phyloP scores from a whole-genome alignment of 768 basidiomycete species.

The Hericium rajendrae region DNA sequence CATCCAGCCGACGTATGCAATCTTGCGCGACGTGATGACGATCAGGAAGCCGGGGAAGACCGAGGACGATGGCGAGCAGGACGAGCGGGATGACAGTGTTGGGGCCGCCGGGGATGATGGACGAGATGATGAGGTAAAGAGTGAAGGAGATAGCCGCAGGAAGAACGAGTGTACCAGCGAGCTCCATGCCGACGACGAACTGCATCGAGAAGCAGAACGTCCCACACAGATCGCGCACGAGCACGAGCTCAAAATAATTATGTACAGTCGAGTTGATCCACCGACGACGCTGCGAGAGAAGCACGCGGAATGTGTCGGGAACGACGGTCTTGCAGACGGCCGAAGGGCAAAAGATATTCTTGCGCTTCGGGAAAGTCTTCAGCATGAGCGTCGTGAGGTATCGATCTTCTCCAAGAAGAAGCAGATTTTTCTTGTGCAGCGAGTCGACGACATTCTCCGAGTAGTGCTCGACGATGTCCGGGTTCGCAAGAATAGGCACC shows the following conservation, averaged over 20 bases:
- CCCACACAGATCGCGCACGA: conserved; percentile 96
- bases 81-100: conserved; percentile 86
- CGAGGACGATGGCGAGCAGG: conserved; percentile 87
- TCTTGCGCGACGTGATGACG: conserved; percentile 89
- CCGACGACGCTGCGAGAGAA: conserved; percentile 92
- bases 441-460: conserved; percentile 99
- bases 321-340: conserved; percentile 99
- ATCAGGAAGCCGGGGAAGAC: conserved; percentile 95
- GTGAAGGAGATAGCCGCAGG: conserved; percentile 98
- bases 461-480: conserved; percentile 97
- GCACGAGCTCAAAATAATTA: conserved; percentile 88
- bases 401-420: conserved; percentile 97
- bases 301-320: conserved; percentile 88
- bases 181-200: conserved; percentile 97
- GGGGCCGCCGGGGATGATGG: conserved; percentile 72
- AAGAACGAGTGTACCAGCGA: conserved; percentile 90
- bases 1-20: conserved; percentile 98
- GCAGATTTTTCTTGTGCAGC: conserved; percentile 96
- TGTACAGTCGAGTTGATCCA: conserved; percentile 99
- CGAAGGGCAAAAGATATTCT: conserved; percentile 98
- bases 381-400: conserved; percentile 96
- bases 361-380: conserved; percentile 98
- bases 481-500: conserved; percentile 98
- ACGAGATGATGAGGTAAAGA: conserved; percentile 80
- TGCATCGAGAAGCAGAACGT: conserved; percentile 99